Conservation (phyloP, 2,329 filamentous ascomycete genomes). For the Colletotrichum musicola region DNA sequence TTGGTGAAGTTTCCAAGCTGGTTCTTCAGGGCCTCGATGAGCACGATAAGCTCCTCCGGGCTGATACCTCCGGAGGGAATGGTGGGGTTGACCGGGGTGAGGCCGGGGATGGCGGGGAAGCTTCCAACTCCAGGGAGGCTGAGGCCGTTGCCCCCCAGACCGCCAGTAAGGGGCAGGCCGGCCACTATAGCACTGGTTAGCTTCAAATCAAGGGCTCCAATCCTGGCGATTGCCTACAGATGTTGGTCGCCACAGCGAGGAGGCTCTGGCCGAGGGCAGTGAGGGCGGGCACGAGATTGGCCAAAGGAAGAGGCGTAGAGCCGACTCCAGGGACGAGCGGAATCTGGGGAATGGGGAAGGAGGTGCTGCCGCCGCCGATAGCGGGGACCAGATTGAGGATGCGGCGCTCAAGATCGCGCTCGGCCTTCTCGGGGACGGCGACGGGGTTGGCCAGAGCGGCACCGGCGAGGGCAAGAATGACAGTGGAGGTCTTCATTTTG, state of each 20-base stretch:
- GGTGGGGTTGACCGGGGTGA: not conserved
- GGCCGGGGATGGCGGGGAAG: not conserved
- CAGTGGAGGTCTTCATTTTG: slow-evolving; percentile 38
- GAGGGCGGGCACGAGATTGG: not conserved
- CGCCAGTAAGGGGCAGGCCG: not conserved
- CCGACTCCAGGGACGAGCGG: not conserved
- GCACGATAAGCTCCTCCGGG: not conserved
- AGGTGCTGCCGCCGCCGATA: not conserved
- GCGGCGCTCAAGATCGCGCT: slow-evolving; percentile 20
- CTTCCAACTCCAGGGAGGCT: not conserved
- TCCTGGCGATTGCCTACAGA: not conserved
- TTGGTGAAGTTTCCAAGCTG: not conserved
- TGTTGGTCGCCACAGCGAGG: not conserved
- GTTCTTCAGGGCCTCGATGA: slow-evolving; percentile 7
- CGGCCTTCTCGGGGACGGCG: slow-evolving; percentile 19
- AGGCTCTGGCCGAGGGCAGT: not conserved
- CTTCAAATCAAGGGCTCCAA: not conserved
- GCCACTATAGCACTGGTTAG: not conserved
- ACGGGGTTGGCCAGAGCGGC: slow-evolving; percentile 27
- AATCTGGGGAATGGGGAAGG: not conserved
- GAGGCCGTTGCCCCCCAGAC: not conserved
- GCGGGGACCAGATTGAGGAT: not conserved
- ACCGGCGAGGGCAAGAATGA: slow-evolving; percentile 28
- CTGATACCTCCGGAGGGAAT: not conserved
- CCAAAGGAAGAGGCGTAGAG: not conserved